Percentiles rank a stretch among this genome's conserved stretches.
phyloP scores from a whole-genome alignment of 306 rosid genomes.

The Pachyrhizus erosus region DNA sequence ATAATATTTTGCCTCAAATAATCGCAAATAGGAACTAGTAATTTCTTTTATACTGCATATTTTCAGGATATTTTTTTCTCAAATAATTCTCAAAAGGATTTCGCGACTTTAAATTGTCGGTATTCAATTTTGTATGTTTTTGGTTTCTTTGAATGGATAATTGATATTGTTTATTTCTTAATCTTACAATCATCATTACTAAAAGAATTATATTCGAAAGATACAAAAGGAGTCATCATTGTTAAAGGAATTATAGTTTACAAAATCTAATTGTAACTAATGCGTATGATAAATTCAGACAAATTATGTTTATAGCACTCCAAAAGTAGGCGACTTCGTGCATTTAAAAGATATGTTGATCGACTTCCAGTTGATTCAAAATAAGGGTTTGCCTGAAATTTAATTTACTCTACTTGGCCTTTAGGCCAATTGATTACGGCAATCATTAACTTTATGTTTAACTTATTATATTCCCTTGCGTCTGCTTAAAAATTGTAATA shows the following conservation, averaged over 20 bases:
- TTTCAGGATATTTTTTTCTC: neutral
- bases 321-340: neutral
- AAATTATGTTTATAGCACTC: neutral
- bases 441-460: neutral
- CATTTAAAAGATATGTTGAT: neutral
- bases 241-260: neutral
- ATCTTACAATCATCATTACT: neutral
- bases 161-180: neutral
- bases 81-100: neutral
- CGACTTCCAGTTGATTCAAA: neutral
- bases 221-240: no score
- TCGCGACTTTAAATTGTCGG: neutral
- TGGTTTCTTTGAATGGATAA: neutral
- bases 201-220: neutral
- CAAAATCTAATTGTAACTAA: no score
- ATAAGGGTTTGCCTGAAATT: neutral
- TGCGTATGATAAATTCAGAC: neutral
- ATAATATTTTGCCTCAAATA: constrained; percentile 13
- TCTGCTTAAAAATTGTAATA: neutral
- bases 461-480: neutral
- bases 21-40: neutral
- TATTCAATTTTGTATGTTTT: neutral
- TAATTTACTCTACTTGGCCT: neutral
- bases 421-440: neutral
- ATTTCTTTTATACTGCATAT: neutral